Conservation (phyloP, 805 yeast species). For the Wickerhamia fluorescens region DNA sequence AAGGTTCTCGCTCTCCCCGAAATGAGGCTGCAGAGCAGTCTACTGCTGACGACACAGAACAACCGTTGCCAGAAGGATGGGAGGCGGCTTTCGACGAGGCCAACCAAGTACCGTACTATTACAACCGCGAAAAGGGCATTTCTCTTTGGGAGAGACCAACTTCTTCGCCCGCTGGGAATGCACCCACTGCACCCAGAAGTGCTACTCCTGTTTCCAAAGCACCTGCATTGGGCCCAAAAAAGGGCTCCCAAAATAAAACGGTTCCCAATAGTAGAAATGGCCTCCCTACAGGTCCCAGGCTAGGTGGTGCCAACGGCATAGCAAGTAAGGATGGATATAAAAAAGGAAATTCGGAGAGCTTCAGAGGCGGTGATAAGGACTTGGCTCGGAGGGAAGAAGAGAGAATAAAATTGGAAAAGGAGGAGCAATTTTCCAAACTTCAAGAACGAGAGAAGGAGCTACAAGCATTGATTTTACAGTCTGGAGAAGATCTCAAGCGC, state of each 20-base stretch:
- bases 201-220: background rate
- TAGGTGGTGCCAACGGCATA: no score
- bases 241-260: constrained; percentile 1
- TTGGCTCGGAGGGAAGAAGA: constrained; percentile 29
- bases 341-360: background rate
- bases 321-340: constrained; percentile 3
- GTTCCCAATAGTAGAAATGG: constrained; percentile 4
- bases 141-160: constrained; percentile 60
- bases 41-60: constrained; percentile 4
- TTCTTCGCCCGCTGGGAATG: constrained; percentile 22
- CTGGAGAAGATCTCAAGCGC: constrained; percentile 12
- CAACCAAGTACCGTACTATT: constrained; percentile 45
- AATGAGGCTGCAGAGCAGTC: constrained; percentile 2
- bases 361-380: background rate
- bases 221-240: constrained; percentile 1
- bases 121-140: constrained; percentile 38
- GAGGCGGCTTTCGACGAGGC: constrained; percentile 44
- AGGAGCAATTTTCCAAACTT: constrained; percentile 25
- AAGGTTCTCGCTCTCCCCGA: constrained; percentile 14
- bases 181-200: constrained; percentile 12
- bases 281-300: no score
- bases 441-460: constrained; percentile 28
- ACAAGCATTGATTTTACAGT: constrained; percentile 29
- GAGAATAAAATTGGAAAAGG: constrained; percentile 23
- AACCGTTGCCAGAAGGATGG: constrained; percentile 57